phyloP scores from a whole-genome alignment of 2,329 filamentous ascomycete genomes.

The Monilinia fructicola region DNA sequence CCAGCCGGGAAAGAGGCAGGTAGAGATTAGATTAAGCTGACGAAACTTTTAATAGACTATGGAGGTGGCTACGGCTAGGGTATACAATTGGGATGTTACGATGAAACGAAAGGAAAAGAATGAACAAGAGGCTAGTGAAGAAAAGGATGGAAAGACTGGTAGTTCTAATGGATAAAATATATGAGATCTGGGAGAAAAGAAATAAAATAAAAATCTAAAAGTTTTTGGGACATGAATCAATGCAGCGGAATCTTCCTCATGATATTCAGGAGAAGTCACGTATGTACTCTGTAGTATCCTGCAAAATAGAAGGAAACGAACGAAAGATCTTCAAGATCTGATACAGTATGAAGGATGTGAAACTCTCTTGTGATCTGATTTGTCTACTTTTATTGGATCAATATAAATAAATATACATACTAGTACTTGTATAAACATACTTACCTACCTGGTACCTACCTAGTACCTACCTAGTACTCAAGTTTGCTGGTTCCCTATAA shows the following conservation, averaged over 20 bases:
- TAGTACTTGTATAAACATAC: no score
- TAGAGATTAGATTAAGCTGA: conserved; percentile 13
- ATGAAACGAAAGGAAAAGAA: conserved; percentile 89
- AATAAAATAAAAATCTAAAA: conserved; percentile 21
- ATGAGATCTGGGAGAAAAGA: conserved; percentile 10
- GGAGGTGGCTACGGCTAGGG: conserved; percentile 91
- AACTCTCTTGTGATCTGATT: conserved; percentile 10
- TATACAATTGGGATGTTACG: conserved; percentile 99
- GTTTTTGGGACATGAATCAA: not conserved
- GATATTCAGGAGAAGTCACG: conserved; percentile 22
- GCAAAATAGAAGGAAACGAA: not conserved
- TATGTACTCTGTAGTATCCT: not conserved
- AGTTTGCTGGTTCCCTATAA: no score
- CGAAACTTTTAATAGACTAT: conserved; percentile 48
- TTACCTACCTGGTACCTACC: no score
- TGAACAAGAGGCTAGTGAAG: conserved; percentile 52
- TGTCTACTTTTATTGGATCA: conserved; percentile 1
- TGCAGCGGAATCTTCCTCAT: not conserved
- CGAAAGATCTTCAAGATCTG: not conserved
- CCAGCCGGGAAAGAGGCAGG: no score
- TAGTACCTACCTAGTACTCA: no score
- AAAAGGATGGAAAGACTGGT: conserved; percentile 38
- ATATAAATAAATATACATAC: conserved; percentile 3
- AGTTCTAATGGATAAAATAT: conserved; percentile 38
- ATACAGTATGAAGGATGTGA: conserved; percentile 2